Percentiles rank a stretch among this genome's conserved stretches.
These are phyloP conservation scores for Flaveria ramosissima DNA, from an alignment of 129 eudicot species.

Conservation along the genomic window DNA sequence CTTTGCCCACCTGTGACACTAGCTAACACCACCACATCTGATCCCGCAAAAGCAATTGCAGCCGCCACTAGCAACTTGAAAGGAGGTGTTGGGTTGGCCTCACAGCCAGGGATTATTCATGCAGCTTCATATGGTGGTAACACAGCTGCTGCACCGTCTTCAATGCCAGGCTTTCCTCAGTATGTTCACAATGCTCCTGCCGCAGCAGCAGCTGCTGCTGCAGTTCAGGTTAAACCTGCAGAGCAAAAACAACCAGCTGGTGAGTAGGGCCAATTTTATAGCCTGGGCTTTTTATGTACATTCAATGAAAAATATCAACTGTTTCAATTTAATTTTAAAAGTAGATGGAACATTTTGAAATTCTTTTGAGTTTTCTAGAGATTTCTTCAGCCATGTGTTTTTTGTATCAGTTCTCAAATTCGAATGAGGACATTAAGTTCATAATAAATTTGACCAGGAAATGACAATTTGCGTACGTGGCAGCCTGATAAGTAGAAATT, in stretches of 20 bases:
- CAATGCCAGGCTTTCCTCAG: slow-evolving; percentile 66
- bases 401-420: slow-evolving; percentile 12
- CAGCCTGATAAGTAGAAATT: slow-evolving; percentile 69
- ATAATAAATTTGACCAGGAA: slow-evolving; percentile 61
- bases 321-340: not conserved
- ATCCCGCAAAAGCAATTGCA: slow-evolving; percentile 92
- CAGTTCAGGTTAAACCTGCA: slow-evolving; percentile 76
- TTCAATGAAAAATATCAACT: not conserved
- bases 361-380: not conserved
- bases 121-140: slow-evolving; percentile 35
- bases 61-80: slow-evolving; percentile 66
- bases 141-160: slow-evolving; percentile 43
- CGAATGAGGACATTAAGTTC: slow-evolving; percentile 34
- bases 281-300: not conserved
- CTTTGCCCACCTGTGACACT: slow-evolving; percentile 48
- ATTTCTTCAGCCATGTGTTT: not conserved
- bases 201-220: slow-evolving; percentile 41
- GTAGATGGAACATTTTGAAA: slow-evolving; percentile 4
- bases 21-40: slow-evolving; percentile 57
- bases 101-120: slow-evolving; percentile 58
- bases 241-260: slow-evolving; percentile 99
- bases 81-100: slow-evolving; percentile 49
- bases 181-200: slow-evolving; percentile 60
- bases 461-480: slow-evolving; percentile 63
- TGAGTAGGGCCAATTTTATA: slow-evolving; percentile 41